Conservation (phyloP, 1,284 basidiomycete species). For the Ganoderma sinense region DNA sequence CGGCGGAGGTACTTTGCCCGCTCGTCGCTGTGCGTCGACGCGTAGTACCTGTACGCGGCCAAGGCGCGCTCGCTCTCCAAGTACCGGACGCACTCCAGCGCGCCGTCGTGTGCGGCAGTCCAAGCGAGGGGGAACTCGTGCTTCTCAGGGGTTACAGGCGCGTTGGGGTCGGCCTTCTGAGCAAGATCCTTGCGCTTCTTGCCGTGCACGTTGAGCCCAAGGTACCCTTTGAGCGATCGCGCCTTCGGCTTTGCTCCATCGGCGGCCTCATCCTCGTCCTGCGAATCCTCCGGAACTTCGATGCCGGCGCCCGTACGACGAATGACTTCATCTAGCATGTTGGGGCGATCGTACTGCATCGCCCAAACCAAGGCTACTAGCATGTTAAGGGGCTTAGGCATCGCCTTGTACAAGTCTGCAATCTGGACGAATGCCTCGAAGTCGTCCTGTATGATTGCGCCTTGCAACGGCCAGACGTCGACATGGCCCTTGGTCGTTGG, state of each 20-base stretch:
- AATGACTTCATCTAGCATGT: slow-evolving; percentile 62
- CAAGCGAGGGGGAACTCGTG: slow-evolving; percentile 49
- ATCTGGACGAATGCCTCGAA: slow-evolving; percentile 58
- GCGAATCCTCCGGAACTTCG: slow-evolving; percentile 36
- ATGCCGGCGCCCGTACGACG: slow-evolving; percentile 57
- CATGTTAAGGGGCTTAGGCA: slow-evolving; percentile 25
- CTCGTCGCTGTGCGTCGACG: slow-evolving; percentile 48
- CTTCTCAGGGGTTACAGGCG: slow-evolving; percentile 24
- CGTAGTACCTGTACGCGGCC: slow-evolving; percentile 51
- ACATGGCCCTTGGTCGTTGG: slow-evolving; percentile 17
- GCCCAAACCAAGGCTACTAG: slow-evolving; percentile 37
- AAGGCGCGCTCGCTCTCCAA: slow-evolving; percentile 45
- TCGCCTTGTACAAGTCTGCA: slow-evolving; percentile 50
- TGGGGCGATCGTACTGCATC: slow-evolving; percentile 47
- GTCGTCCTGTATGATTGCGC: slow-evolving; percentile 53
- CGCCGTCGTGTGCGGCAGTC: slow-evolving; percentile 45
- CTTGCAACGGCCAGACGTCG: slow-evolving; percentile 34
- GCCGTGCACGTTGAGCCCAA: slow-evolving; percentile 65
- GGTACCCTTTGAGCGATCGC: slow-evolving; percentile 50
- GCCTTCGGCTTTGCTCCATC: slow-evolving; percentile 39
- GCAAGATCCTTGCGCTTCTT: slow-evolving; percentile 64
- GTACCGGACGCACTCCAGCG: slow-evolving; percentile 53
- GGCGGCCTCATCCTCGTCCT: slow-evolving; percentile 34
- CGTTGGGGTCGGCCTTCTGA: slow-evolving; percentile 54
- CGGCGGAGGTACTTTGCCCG: slow-evolving; percentile 47